Conservation (phyloP, 345 rosid genomes). For the Passiflora organensis region DNA sequence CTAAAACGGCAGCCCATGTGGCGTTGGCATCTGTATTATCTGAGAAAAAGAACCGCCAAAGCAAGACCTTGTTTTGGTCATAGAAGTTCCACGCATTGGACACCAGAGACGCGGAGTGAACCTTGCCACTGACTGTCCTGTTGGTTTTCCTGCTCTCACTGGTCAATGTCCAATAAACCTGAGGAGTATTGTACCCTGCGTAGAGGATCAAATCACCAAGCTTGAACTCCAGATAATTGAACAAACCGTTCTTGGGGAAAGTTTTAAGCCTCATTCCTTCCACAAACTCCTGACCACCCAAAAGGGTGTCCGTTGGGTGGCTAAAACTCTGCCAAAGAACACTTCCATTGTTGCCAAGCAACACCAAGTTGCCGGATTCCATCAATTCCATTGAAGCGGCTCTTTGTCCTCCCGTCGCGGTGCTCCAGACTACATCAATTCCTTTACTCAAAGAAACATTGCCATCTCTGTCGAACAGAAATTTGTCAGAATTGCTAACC, state of each 20-base stretch:
- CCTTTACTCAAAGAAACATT: conserved; percentile 30
- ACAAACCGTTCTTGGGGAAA: conserved; percentile 20
- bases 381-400: conserved; percentile 34
- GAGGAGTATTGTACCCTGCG: conserved; percentile 36
- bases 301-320: conserved; percentile 41
- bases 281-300: conserved; percentile 33
- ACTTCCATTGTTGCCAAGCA: conserved; percentile 25
- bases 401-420: conserved; percentile 32
- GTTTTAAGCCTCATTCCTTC: conserved; percentile 41
- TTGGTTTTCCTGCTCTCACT: conserved; percentile 27
- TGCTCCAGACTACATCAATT: conserved; percentile 32
- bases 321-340: conserved; percentile 52
- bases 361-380: conserved; percentile 52
- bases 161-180: conserved; percentile 46
- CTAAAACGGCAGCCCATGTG: conserved; percentile 38
- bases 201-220: conserved; percentile 36
- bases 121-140: conserved; percentile 21
- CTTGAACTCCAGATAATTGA: conserved; percentile 28
- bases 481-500: conserved; percentile 29
- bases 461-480: conserved; percentile 39
- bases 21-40: conserved; percentile 26
- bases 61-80: conserved; percentile 25
- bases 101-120: conserved; percentile 30
- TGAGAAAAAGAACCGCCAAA: conserved; percentile 39
- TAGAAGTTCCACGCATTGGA: conserved; percentile 51